Evolutionary conservation across 208 protist species (phyloP), one percentile per base, ranked within the genome.

Genomic region (Perkinsela sp.): DNA sequence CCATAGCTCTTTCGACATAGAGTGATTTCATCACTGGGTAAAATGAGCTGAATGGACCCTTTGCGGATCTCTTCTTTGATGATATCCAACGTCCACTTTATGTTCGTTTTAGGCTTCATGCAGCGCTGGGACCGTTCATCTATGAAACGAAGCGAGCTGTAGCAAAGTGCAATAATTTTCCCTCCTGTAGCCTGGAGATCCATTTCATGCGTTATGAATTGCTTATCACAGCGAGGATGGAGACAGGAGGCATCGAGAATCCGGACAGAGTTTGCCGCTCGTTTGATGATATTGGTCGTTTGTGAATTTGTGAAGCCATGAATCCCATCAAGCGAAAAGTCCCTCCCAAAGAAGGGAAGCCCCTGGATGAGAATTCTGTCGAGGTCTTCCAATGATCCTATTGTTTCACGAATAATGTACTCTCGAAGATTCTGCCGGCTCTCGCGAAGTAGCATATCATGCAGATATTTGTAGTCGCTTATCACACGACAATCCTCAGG

Each of bases 391-490:
- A 57, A 57, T n/a, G 13, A n/a, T 22, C 40, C 40, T n/a, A 22
- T 22, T 57, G 40, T 57, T 57, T 6, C 40, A n/a, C 22, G 13
- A 57, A 57, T 57, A 57, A 57, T 57, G 6, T 22, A 22, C 6
- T 22, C 13, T n/a, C 40, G 40, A 57, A n/a, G 6, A n/a, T 57
- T 22, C 13, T 6, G 40, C 6, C 22, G 6, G 13, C 6, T 22
- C 22, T 57, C 40, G 6, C 40, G 40, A 6, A 57, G 40, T 22
- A 57, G 22, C 40, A 57, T 57, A 57, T 57, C 40, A 22, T 57
- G 40, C 40, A 57, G 40, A 57, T 57, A 57, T 57, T 57, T 57
- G 40, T 57, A 57, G 40, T 57, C 40, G 40, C 40, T 57, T 22
- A 57, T 22, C 22, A 22, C 22, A 6, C 40, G 40, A 57, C 22